A percentile compares a stretch with the other conserved stretches of the same genome.
These are phyloP conservation scores for Wallacemonas sp. DNA, from an alignment of 208 protist species.

Conservation along the genomic window DNA sequence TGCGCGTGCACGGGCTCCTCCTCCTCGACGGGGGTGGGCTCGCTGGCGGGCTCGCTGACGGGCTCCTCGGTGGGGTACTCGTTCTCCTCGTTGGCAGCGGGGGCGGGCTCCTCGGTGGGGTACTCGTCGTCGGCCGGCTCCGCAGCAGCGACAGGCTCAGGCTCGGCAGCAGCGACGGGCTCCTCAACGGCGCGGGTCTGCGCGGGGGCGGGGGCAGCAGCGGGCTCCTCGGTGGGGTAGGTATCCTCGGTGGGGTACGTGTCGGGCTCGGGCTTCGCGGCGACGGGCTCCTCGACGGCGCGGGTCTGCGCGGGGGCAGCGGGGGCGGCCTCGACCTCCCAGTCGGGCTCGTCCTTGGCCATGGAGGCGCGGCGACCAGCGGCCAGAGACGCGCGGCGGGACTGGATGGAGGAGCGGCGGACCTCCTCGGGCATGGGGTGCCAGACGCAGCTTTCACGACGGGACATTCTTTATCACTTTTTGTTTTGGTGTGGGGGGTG, in stretches of 20 bases:
- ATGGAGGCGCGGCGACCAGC: slow-evolving; percentile 38
- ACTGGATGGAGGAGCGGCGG: slow-evolving; percentile 44
- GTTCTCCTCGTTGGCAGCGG: background rate
- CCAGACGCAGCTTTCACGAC: slow-evolving; percentile 54
- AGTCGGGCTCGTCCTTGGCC: slow-evolving; percentile 34
- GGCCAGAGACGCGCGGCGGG: slow-evolving; percentile 46
- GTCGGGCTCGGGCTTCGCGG: no score
- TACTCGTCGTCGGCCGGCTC: slow-evolving; percentile 1
- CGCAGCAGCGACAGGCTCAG: background rate
- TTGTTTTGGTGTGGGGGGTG: slow-evolving; percentile 6
- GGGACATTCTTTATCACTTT: slow-evolving; percentile 29
- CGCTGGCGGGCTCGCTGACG: background rate
- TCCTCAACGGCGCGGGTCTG: slow-evolving; percentile 12
- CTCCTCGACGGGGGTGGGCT: slow-evolving; percentile 4
- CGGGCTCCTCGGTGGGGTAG: background rate
- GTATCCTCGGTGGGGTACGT: slow-evolving; percentile 1
- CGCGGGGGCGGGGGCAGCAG: slow-evolving; percentile 12
- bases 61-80: background rate
- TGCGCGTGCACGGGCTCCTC: background rate
- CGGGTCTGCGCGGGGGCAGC: slow-evolving; percentile 22
- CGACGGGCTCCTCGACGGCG: background rate
- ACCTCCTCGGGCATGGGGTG: slow-evolving; percentile 68
- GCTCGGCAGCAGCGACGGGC: background rate
- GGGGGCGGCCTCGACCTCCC: slow-evolving; percentile 46
- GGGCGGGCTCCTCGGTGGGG: background rate